These are phyloP conservation scores for Cryptococcus floricola DNA, from an alignment of 1,284 basidiomycete species.

Conservation along the genomic window DNA sequence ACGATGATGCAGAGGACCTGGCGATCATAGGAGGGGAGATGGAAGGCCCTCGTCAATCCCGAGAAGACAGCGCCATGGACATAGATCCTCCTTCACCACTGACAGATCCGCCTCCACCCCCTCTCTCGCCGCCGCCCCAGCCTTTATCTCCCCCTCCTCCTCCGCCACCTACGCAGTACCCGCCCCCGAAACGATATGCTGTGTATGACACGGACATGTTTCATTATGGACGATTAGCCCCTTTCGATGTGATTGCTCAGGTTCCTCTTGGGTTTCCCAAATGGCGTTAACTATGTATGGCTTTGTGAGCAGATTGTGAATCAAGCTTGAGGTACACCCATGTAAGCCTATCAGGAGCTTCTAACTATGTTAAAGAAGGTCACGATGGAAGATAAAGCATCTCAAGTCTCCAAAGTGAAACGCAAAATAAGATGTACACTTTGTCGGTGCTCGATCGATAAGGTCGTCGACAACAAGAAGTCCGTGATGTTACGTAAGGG, in stretches of 20 bases:
- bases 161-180: slow-evolving; percentile 2
- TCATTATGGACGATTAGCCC: slow-evolving; percentile 19
- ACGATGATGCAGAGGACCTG: slow-evolving; percentile 11
- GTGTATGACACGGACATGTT: slow-evolving; percentile 24
- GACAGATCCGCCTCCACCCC: slow-evolving; percentile 2
- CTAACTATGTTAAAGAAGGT: too few relatives aligned
- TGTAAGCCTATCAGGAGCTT: too few relatives aligned
- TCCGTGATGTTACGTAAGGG: too few relatives aligned
- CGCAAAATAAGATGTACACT: too few relatives aligned
- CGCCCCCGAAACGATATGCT: slow-evolving; percentile 16
- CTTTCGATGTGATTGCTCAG: slow-evolving; percentile 5
- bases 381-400: too few relatives aligned
- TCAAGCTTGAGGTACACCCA: too few relatives aligned
- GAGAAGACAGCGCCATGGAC: not conserved
- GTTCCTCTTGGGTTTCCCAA: too few relatives aligned
- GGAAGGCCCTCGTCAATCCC: not conserved
- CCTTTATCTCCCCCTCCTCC: slow-evolving; percentile 1
- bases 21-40: slow-evolving; percentile 13
- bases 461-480: too few relatives aligned
- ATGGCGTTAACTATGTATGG: too few relatives aligned
- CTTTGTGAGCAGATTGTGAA: too few relatives aligned
- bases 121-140: slow-evolving; percentile 3
- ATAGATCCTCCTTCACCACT: not conserved
- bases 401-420: too few relatives aligned
- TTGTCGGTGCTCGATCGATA: too few relatives aligned